Evolutionary conservation across 169 alveolate genomes (phyloP).

Genomic region (Babesia divergens): DNA sequence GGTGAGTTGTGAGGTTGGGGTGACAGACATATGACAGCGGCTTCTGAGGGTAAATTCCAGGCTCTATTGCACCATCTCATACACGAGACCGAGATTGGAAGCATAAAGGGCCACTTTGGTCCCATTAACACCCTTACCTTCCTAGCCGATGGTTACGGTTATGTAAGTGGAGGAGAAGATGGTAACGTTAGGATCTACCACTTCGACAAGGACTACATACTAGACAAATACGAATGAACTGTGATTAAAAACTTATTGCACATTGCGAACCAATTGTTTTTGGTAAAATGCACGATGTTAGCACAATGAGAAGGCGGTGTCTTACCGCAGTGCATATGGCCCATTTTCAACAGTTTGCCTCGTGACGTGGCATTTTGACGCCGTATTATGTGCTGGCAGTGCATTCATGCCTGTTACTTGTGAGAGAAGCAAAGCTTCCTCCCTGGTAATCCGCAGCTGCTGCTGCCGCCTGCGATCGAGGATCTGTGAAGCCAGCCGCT

Average conservation of each 20-base stretch:
- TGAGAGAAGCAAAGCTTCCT: neutral
- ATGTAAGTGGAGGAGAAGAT: conserved; percentile 94
- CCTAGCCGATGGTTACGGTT: conserved; percentile 89
- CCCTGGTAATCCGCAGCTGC: neutral
- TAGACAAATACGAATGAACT: conserved; percentile 70
- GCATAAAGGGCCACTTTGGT: conserved; percentile 94
- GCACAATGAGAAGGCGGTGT: too few relatives aligned
- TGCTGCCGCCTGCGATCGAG: neutral
- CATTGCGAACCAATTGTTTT: too few relatives aligned
- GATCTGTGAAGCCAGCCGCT: neutral
- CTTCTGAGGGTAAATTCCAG: conserved; percentile 94
- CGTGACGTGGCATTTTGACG: too few relatives aligned
- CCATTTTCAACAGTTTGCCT: too few relatives aligned
- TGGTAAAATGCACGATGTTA: too few relatives aligned
- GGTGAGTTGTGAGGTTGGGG: conserved; percentile 62
- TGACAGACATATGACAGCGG: conserved; percentile 68
- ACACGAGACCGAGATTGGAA: conserved; percentile 88
- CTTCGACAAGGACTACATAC: conserved; percentile 88
- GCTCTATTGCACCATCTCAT: conserved; percentile 87
- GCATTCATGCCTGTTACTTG: neutral
- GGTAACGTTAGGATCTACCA: conserved; percentile 91
- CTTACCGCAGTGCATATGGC: too few relatives aligned
- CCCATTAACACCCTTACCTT: conserved; percentile 90
- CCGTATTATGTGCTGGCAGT: too few relatives aligned
- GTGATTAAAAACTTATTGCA: neutral